These are phyloP conservation scores for Cubamyces lactineus DNA, from an alignment of 768 basidiomycete genomes.

Conservation along the genomic window DNA sequence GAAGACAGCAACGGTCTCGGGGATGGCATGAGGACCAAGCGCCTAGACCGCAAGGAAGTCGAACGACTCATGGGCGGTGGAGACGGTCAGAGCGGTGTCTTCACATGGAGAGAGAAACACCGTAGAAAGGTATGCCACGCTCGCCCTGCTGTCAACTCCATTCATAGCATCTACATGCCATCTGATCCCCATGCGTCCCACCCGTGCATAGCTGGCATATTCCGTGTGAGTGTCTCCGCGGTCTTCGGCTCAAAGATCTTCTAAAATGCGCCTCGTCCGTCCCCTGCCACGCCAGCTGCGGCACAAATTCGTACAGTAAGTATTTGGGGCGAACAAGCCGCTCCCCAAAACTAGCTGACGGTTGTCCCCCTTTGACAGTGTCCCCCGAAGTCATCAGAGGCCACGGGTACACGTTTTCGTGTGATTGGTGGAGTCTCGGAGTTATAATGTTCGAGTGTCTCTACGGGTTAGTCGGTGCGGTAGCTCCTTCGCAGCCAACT, in stretches of 20 bases:
- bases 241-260: slow-evolving; percentile 22
- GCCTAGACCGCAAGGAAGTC: slow-evolving; percentile 79
- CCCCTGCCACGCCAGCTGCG: slow-evolving; percentile 54
- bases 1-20: slow-evolving; percentile 68
- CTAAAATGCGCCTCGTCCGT: slow-evolving; percentile 29
- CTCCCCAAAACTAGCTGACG: background rate
- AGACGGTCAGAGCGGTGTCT: slow-evolving; percentile 79
- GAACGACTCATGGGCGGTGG: slow-evolving; percentile 85
- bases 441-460: slow-evolving; percentile 97
- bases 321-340: background rate
- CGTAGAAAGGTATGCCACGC: slow-evolving; percentile 71
- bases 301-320: slow-evolving; percentile 87
- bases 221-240: slow-evolving; percentile 66
- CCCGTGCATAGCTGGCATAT: slow-evolving; percentile 67
- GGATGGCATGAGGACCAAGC: slow-evolving; percentile 74
- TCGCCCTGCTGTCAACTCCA: slow-evolving; percentile 22
- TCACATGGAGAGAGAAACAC: slow-evolving; percentile 96
- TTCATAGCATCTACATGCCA: slow-evolving; percentile 2
- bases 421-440: slow-evolving; percentile 98
- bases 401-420: slow-evolving; percentile 91
- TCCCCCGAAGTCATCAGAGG: slow-evolving; percentile 90
- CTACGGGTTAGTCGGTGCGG: slow-evolving; percentile 66
- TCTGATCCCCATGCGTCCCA: slow-evolving; percentile 28
- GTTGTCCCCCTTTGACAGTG: slow-evolving; percentile 51
- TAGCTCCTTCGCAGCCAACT: slow-evolving; percentile 9